A percentile compares a stretch with the other conserved stretches of the same genome.
Conservation (phyloP, 352 stramenopile genomes). For the Lagenidium sp. region DNA sequence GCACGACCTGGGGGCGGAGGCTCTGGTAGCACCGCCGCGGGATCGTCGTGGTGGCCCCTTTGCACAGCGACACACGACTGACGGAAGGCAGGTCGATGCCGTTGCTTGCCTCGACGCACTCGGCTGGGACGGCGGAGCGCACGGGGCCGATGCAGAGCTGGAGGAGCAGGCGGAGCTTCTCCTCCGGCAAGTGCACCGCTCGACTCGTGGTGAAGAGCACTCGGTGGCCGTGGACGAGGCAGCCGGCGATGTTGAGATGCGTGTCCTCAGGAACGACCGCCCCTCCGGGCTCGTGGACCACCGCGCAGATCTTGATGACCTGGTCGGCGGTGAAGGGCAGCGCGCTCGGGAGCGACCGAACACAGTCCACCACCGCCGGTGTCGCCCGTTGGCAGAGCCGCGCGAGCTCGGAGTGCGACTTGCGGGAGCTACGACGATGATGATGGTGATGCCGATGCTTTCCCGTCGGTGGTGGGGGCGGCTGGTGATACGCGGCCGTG, state of each 20-base stretch:
- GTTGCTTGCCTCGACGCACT: constrained; percentile 7
- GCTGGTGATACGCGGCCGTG: constrained; percentile 1
- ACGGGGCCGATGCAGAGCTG: no score
- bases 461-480: no score
- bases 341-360: constrained; percentile 9
- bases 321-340: constrained; percentile 4
- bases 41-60: not conserved
- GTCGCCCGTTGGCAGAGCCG: constrained; percentile 6
- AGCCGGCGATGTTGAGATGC: constrained; percentile 2
- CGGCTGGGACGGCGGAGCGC: no score
- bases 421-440: not conserved
- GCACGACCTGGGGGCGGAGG: constrained; percentile 1
- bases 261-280: no score
- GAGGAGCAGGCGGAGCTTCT: constrained; percentile 5
- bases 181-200: no score
- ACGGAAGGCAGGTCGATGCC: no score
- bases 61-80: constrained; percentile 9
- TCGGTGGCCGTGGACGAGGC: not conserved
- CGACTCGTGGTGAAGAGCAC: no score
- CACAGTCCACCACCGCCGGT: not conserved
- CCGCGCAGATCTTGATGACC: constrained; percentile 6
- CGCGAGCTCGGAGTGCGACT: constrained; percentile 3
- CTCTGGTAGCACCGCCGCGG: constrained; percentile 6
- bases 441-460: no score
- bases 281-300: no score